Evolutionary conservation across 805 yeast species (phyloP).

Genomic region (Hermanozyma aechmeae): DNA sequence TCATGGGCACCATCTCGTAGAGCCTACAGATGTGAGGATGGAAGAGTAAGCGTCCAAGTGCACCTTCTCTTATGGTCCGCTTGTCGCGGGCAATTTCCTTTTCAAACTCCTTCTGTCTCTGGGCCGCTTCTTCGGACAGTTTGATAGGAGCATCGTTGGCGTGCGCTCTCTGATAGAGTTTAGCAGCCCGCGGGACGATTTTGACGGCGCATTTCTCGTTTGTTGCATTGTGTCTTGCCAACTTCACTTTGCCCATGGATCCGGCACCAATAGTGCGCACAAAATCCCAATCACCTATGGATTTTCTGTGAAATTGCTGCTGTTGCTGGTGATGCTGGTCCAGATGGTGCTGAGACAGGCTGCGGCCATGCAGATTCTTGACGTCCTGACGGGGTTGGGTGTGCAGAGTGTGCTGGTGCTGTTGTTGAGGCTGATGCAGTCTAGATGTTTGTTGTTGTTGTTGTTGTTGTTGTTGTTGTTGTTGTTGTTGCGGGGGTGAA

Average conservation of each 20-base stretch:
- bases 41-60: conserved; percentile 78
- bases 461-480: conserved; percentile 9
- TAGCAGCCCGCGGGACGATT: conserved; percentile 85
- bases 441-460: conserved; percentile 5
- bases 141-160: conserved; percentile 58
- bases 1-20: conserved; percentile 92
- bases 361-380: no score
- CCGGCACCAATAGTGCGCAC: conserved; percentile 96
- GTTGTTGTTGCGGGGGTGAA: conserved; percentile 5
- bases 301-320: conserved; percentile 64
- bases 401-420: conserved; percentile 11
- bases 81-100: conserved; percentile 85
- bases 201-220: conserved; percentile 84
- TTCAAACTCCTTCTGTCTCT: conserved; percentile 61
- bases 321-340: conserved; percentile 12
- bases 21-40: conserved; percentile 90
- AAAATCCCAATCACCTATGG: conserved; percentile 96
- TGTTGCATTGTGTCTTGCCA: conserved; percentile 79
- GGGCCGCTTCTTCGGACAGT: conserved; percentile 46
- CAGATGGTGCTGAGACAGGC: not conserved
- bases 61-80: conserved; percentile 91
- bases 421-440: conserved; percentile 5
- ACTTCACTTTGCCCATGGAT: conserved; percentile 96
- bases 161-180: conserved; percentile 63
- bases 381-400: no score